Evolutionary conservation across 148 eudicot species (phyloP).

Genomic region (Rhododendron ferrugineum): DNA sequence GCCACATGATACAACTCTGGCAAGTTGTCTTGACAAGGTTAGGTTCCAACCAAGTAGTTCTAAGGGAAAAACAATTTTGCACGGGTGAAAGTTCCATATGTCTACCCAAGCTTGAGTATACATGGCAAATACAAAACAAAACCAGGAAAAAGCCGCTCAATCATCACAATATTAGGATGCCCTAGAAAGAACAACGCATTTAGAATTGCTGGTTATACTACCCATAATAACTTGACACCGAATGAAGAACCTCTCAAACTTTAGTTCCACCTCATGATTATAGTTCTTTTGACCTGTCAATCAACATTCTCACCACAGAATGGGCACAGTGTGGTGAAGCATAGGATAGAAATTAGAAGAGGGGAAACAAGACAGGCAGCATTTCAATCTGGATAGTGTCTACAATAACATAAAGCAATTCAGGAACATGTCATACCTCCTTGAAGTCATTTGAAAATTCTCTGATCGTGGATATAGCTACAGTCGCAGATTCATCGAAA

Average conservation of each 20-base stretch:
- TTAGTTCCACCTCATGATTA: background rate
- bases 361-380: background rate
- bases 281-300: background rate
- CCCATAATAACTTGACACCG: background rate
- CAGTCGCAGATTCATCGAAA: conserved; percentile 66
- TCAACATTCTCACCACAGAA: background rate
- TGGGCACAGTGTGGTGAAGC: background rate
- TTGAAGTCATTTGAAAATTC: conserved; percentile 53
- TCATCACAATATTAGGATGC: background rate
- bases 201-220: background rate
- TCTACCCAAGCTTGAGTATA: background rate
- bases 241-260: background rate
- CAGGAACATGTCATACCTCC: conserved; percentile 46
- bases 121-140: background rate
- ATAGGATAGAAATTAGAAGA: background rate
- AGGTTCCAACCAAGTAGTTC: background rate
- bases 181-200: background rate
- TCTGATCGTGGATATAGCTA: conserved; percentile 67
- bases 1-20: background rate
- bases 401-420: background rate
- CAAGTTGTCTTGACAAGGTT: background rate
- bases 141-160: background rate
- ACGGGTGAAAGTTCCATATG: background rate
- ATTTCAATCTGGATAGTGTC: background rate
- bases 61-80: background rate